Percentiles rank a stretch among this genome's conserved stretches.
Evolutionary conservation across 495 filamentous ascomycete genomes (phyloP).

Genomic region (Alectoria sarmentosa): DNA sequence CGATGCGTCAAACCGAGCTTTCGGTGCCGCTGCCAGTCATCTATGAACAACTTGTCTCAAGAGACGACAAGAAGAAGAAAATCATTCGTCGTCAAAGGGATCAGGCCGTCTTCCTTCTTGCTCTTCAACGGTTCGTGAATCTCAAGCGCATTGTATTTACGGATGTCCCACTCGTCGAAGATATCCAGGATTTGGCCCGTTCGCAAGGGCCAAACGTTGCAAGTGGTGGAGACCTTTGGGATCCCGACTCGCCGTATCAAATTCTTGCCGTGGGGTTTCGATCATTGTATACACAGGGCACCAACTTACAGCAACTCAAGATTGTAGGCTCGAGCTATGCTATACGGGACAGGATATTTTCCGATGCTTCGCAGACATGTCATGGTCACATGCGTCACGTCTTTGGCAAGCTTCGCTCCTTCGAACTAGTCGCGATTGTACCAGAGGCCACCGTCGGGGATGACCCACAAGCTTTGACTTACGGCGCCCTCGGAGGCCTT

Average conservation of each 20-base stretch:
- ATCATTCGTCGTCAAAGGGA: not conserved
- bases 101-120: not conserved
- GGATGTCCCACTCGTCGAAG: constrained; percentile 4
- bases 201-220: not conserved
- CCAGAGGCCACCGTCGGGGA: not conserved
- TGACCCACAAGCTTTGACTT: not conserved
- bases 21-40: not conserved
- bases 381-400: not conserved
- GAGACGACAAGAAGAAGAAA: not conserved
- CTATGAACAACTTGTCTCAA: not conserved
- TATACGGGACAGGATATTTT: not conserved
- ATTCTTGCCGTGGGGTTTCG: not conserved
- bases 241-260: not conserved
- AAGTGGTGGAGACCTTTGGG: not conserved
- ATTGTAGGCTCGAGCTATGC: not conserved
- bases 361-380: not conserved
- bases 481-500: not conserved
- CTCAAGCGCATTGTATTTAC: not conserved
- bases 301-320: not conserved
- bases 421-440: not conserved
- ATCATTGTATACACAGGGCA: not conserved
- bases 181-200: not conserved
- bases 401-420: not conserved
- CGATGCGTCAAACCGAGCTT: not conserved
- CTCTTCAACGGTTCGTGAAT: not conserved